Evolutionary conservation across 208 protist genomes (phyloP), one percentile per base, ranked within the genome.

Genomic region (Angomonas desouzai): DNA sequence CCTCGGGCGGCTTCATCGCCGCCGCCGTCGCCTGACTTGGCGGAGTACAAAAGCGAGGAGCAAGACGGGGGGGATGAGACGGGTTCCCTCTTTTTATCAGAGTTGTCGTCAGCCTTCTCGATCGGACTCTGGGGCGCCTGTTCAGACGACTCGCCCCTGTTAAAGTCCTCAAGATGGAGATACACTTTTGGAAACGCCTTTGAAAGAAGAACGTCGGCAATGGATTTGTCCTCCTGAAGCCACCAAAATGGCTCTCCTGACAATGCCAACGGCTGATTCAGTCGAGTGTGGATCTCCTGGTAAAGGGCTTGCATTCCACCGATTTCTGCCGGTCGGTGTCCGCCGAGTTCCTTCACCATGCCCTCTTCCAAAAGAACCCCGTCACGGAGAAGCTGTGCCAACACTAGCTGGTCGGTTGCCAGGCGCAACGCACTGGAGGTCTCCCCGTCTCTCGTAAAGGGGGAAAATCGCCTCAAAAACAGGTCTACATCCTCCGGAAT

Each of bases 351-450:
- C 3, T 48, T 48, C 28, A 16, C 6, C 72, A 79, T 72, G 23
- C 25, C 49, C 23, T 61, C 55, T 13, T 51, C 51, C 59, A 79
- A 66, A 6, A 49, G 49, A 22, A 92, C 57, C 10, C 85, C 85
- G 43, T 92, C 85, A 11, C 72, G 63, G n/a, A 63, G 74, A 20
- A 92, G 74, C 70, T 92, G 81, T 27, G 65, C 64, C 29, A 86
- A 56, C 30, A 92, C 64, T 20, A 92, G 45, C 29, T 79, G 74
- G 65, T 92, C 82, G 25, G 87, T 65, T n/a, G 72, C 76, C 25
- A 76, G 47, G 16, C 67, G 70, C 23, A 91, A 4, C 45, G n/a
- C 45, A 23, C 45, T 23, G 20, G 18, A 9, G 10, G 3, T 23
- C 9, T 13, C 36, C 3, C 20, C n/a, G 18, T 51, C 20, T 9